Evolutionary conservation across 2,329 filamentous ascomycete genomes (phyloP), one percentile per base, ranked within the genome.

Genomic region (Plenodomus biglobosus): DNA sequence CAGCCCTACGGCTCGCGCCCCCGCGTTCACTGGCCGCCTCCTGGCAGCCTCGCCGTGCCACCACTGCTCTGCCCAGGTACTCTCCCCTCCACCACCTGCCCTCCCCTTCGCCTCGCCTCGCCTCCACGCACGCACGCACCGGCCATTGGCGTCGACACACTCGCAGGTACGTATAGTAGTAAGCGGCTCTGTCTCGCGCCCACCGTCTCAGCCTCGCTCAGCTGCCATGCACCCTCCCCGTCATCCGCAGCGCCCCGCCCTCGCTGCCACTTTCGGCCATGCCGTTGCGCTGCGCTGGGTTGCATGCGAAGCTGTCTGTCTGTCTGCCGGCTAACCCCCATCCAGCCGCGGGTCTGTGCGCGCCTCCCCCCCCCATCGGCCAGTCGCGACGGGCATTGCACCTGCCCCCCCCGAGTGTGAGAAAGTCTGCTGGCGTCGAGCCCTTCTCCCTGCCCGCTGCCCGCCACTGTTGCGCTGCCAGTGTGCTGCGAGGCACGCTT

Each of bases 401-500:
- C n/a, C n/a, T n/a, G n/a, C 40, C 41, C 45, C 40, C 50, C 32
- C 41, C 46, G 44, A 54, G n/a, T n/a, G n/a, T n/a, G n/a, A n/a
- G n/a, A n/a, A n/a, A n/a, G n/a, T n/a, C n/a, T n/a, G n/a, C n/a
- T n/a, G n/a, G n/a, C n/a, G n/a, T n/a, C n/a, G n/a, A n/a, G n/a
- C n/a, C n/a, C n/a, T n/a, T n/a, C n/a, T n/a, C n/a, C n/a, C n/a
- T n/a, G n/a, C n/a, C n/a, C n/a, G 27, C 11, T 32, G 42, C 56
- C 66, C 59, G 66, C 66, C 64, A 68, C 62, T 55, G 37, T 56
- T 57, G 56, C 59, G 55, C 52, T 54, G 58, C 51, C 46, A 50
- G 53, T 54, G 52, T 54, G 52, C 53, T 55, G 54, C 53, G 44
- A 50, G 47, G 52, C 57, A 59, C 62, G 52, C 62, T 63, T 70